Conservation (phyloP, 345 rosid species). For the Turnera subulata region DNA sequence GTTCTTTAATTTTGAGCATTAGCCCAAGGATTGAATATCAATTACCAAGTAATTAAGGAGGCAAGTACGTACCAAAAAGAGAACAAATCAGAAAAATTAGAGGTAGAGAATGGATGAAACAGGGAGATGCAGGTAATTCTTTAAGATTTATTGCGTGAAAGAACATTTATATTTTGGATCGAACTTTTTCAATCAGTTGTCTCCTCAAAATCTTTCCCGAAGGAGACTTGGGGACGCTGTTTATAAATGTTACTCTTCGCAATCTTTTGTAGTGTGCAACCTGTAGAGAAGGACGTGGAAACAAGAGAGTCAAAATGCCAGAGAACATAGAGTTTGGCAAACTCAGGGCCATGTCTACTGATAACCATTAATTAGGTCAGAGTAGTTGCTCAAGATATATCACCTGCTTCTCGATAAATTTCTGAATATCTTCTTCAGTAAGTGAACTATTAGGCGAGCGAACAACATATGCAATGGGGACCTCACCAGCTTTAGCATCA, state of each 20-base stretch:
- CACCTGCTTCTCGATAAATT: slow-evolving; percentile 75
- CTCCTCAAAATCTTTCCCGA: slow-evolving; percentile 39
- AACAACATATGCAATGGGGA: slow-evolving; percentile 76
- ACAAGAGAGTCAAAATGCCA: no score
- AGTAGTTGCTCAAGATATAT: neutral
- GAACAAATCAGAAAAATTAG: no score
- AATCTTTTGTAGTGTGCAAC: slow-evolving; percentile 37
- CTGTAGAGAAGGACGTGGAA: slow-evolving; percentile 10
- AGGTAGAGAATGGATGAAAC: no score
- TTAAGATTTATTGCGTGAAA: no score
- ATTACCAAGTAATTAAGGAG: no score
- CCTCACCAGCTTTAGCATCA: slow-evolving; percentile 87
- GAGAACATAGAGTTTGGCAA: neutral
- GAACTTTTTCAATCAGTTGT: slow-evolving; percentile 27
- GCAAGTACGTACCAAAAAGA: no score
- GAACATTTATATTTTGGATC: slow-evolving; percentile 19
- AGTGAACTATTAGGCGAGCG: slow-evolving; percentile 54
- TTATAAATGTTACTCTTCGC: slow-evolving; percentile 23
- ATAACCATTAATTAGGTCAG: no score
- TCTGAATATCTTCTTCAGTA: slow-evolving; percentile 56
- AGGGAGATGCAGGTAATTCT: no score
- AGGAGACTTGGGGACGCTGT: slow-evolving; percentile 30
- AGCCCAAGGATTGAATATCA: no score
- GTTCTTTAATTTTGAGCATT: no score
- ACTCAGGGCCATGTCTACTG: neutral